Evolutionary conservation across 108 stramenopile genomes (phyloP).

Genomic region (Epipyxis sp.): DNA sequence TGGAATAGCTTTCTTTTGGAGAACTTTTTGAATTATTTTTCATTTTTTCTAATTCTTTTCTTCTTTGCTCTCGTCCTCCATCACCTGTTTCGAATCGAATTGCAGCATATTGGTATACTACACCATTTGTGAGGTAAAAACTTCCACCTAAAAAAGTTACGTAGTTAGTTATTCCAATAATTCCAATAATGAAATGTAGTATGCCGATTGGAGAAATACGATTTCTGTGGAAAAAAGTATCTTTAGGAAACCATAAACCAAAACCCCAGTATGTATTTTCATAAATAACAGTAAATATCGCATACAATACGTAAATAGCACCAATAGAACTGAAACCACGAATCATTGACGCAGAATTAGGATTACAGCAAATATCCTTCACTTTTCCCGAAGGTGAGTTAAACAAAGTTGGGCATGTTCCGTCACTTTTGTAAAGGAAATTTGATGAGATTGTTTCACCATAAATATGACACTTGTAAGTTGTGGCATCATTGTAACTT

Average conservation of each 20-base stretch:
- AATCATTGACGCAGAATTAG: neutral
- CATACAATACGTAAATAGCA: conserved; percentile 8
- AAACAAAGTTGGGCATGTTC: neutral
- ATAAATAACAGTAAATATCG: neutral
- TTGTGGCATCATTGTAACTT: conserved; percentile 9
- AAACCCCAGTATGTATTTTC: neutral
- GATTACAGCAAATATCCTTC: conserved; percentile 29
- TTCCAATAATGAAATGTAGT: conserved; percentile 28
- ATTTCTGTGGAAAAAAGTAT: conserved; percentile 14
- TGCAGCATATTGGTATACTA: conserved; percentile 26
- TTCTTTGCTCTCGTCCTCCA: conserved; percentile 22
- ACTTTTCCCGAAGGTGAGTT: neutral
- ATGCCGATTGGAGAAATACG: conserved; percentile 26
- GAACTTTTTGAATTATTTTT: too few relatives aligned
- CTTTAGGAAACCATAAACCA: conserved; percentile 36
- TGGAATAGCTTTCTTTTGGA: neutral
- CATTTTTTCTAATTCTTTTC: neutral
- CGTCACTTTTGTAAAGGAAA: neutral
- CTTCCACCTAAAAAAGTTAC: conserved; percentile 34
- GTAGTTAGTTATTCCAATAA: conserved; percentile 19
- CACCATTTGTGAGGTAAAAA: conserved; percentile 19
- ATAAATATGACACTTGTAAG: conserved; percentile 25
- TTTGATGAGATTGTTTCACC: conserved; percentile 8
- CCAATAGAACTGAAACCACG: neutral
- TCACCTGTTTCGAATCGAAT: conserved; percentile 40